Percentiles rank a stretch among this genome's conserved stretches.
phyloP scores from a whole-genome alignment of 306 rosid species.

The Quillaja saponaria region DNA sequence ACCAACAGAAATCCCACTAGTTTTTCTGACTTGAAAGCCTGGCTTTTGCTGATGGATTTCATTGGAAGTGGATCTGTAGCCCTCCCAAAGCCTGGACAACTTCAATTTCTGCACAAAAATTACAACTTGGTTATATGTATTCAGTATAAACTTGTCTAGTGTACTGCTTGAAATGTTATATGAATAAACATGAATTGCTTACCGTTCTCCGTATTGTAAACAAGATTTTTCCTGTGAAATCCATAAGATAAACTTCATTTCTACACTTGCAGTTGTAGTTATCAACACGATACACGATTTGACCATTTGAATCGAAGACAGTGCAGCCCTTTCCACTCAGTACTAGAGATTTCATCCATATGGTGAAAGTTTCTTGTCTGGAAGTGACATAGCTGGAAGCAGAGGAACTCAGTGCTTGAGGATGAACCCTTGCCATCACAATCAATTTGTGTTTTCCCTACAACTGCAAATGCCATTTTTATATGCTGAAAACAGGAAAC shows the following conservation, averaged over 20 bases:
- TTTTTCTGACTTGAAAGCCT: conserved; percentile 49
- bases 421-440: conserved; percentile 52
- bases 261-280: conserved; percentile 51
- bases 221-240: conserved; percentile 51
- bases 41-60: conserved; percentile 39
- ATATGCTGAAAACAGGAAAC: no score
- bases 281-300: conserved; percentile 64
- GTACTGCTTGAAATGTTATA: no score
- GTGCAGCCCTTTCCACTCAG: conserved; percentile 67
- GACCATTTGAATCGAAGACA: conserved; percentile 61
- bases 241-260: conserved; percentile 71
- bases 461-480: no score
- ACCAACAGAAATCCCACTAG: conserved; percentile 39
- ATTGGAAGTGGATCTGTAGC: conserved; percentile 45
- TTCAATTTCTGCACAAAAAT: conserved; percentile 40
- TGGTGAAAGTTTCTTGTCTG: conserved; percentile 66
- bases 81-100: conserved; percentile 59
- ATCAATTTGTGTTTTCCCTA: no score
- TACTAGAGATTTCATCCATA: conserved; percentile 80
- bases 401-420: conserved; percentile 36
- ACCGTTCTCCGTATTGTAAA: conserved; percentile 67
- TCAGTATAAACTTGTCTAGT: no score
- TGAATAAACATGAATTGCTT: neutral
- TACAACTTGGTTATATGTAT: no score
- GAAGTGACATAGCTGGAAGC: conserved; percentile 42